These are phyloP conservation scores for Paramecium pentaurelia DNA, from an alignment of 73 alveolate genomes.

Conservation along the genomic window DNA sequence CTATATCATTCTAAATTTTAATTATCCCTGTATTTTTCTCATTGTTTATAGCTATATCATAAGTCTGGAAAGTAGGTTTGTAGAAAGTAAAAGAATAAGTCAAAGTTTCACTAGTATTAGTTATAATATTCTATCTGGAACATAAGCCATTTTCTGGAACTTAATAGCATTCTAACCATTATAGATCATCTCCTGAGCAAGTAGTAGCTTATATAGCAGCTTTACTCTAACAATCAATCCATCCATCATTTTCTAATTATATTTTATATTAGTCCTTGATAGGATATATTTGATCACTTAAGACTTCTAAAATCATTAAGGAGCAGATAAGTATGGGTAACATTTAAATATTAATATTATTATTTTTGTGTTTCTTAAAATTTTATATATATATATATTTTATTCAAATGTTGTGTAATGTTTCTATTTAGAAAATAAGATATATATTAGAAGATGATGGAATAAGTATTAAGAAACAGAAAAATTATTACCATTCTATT, in stretches of 20 bases:
- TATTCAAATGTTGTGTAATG: neutral
- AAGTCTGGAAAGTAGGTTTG: neutral
- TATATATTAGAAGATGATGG: slow-evolving; percentile 24
- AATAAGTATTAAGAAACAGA: neutral
- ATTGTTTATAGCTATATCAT: neutral
- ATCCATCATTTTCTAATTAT: neutral
- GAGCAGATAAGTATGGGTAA: neutral
- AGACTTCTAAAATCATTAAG: neutral
- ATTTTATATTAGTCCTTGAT: neutral
- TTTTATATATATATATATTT: neutral
- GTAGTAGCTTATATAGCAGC: neutral
- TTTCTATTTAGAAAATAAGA: neutral
- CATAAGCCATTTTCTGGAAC: neutral
- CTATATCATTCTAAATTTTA: neutral
- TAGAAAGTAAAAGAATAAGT: neutral
- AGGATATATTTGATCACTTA: neutral
- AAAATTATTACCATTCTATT: neutral
- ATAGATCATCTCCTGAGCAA: neutral
- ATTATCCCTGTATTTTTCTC: neutral
- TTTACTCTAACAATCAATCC: neutral
- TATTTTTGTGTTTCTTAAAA: too few relatives aligned
- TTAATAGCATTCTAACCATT: neutral
- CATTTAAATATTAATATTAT: neutral
- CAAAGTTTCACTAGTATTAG: neutral
- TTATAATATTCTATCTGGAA: neutral